Base-by-base conservation (phyloP, 345 rosid genomes). In the Brassica incana region DNA sequence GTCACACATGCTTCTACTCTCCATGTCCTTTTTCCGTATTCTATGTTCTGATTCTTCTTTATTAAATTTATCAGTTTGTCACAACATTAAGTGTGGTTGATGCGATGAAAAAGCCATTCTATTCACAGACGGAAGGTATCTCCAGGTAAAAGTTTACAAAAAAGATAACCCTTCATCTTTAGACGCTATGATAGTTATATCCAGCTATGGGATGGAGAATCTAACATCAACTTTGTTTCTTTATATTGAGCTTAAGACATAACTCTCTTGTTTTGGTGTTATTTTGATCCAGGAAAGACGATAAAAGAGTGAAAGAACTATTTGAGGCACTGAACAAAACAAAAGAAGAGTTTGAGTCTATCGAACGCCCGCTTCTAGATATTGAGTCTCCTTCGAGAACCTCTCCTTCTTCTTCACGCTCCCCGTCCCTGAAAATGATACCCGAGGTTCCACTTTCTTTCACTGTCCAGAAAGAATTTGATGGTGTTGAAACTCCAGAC, bases 281-380 rank as follows among this genome's bases (percentile, higher is more conserved):
- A 0, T 54, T 54, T 12, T 78, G 78, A 76, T 76, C 50, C 90
- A 95, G 97, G 93, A 90, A 88, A 87, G 88, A 88, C 16, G 84
- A 84, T 65, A 80, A 85, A 66, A 88, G 69, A 83, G 87, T 88
- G 43, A 83, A 85, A 71, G 89, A 87, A 72, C 87, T 89, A 61
- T 88, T 93, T 69, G 81, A 82, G 63, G 88, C 85, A 32, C 75
- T 95, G 35, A 86, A 89, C 72, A 87, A 85, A 54, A 79, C 90
- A 36, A 89, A 79, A 81, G 56, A 67, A 38, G 97, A 93, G 64
- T 89, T 90, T 73, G 88, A 89, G 72, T 88, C 92, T 66, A 87
- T 89, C 8, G 87, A 86, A 81, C 87, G 94, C 71, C 96, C 98
- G 25, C 68, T 71, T 75, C 75, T 92, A 36, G 90, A 86, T 81